A percentile compares a stretch with the other conserved stretches of the same genome.
These are phyloP conservation scores for Prunella vulgaris DNA, from an alignment of 257 asterid species.

Conservation along the genomic window DNA sequence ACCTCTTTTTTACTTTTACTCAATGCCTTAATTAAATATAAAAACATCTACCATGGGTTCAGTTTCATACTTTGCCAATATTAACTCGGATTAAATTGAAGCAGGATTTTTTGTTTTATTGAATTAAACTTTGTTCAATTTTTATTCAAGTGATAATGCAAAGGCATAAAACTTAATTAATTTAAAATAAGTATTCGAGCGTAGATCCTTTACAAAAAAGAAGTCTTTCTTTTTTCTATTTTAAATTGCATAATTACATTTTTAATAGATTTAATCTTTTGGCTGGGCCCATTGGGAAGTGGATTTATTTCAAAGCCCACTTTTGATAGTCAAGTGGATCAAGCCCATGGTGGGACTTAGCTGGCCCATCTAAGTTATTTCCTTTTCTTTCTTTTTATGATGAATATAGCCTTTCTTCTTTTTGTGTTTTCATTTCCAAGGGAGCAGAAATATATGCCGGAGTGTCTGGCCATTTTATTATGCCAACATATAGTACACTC, in stretches of 20 bases:
- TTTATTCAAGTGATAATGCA: not conserved
- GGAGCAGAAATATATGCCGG: not conserved
- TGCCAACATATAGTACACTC: too few relatives aligned
- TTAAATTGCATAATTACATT: too few relatives aligned
- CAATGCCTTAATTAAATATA: not conserved
- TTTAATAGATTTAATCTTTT: not conserved
- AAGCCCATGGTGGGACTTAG: not conserved
- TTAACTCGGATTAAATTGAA: too few relatives aligned
- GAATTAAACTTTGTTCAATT: not conserved
- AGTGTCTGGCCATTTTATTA: not conserved
- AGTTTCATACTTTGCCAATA: not conserved
- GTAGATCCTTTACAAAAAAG: not conserved
- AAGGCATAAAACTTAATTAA: not conserved
- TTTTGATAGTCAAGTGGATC: not conserved
- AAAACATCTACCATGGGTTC: not conserved
- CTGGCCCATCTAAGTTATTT: not conserved
- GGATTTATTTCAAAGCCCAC: conserved; percentile 15
- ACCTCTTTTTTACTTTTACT: too few relatives aligned
- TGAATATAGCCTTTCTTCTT: not conserved
- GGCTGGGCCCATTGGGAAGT: conserved; percentile 20
- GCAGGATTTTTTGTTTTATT: not conserved
- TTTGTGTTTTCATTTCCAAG: not conserved
- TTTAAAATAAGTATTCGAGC: too few relatives aligned
- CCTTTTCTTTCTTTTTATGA: not conserved
- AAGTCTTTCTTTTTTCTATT: not conserved